Evolutionary conservation across 208 protist genomes (phyloP).

Genomic region (Acanthamoeba lenticulata): DNA sequence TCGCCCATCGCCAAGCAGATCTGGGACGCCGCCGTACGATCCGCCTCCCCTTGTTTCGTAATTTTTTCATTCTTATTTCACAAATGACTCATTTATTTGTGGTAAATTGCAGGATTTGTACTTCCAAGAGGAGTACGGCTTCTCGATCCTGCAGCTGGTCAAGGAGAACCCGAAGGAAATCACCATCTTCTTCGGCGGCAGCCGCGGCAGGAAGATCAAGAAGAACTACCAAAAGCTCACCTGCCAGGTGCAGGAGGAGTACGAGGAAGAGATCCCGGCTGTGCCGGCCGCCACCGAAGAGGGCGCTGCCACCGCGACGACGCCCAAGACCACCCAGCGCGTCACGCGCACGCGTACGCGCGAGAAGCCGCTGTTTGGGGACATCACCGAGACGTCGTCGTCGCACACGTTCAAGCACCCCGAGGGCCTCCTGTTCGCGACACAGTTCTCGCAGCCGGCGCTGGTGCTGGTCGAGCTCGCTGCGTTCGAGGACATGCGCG

Average conservation of each 20-base stretch:
- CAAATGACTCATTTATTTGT: too few relatives aligned
- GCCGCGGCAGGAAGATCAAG: constrained; percentile 80
- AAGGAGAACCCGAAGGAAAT: constrained; percentile 86
- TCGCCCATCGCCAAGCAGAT: constrained; percentile 78
- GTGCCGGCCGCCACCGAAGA: background rate
- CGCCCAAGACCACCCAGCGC: background rate
- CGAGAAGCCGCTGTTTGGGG: constrained; percentile 83
- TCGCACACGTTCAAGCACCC: constrained; percentile 85
- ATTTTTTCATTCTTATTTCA: background rate
- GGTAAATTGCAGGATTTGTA: constrained; percentile 75
- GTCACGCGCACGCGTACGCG: constrained; percentile 10
- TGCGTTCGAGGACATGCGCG: constrained; percentile 85
- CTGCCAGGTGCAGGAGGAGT: constrained; percentile 71
- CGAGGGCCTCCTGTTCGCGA: constrained; percentile 87
- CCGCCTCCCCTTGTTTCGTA: background rate
- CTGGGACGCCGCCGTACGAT: constrained; percentile 78
- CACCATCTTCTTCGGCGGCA: constrained; percentile 88
- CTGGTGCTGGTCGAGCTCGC: constrained; percentile 85
- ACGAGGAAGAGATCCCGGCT: constrained; percentile 11
- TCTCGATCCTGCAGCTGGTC: constrained; percentile 88
- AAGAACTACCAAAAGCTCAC: constrained; percentile 86
- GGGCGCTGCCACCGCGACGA: background rate
- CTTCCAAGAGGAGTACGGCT: constrained; percentile 86
- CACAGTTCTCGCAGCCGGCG: constrained; percentile 89
- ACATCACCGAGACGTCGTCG: constrained; percentile 79